Conservation (phyloP, 805 yeast genomes). For the Jamesozyma piceae region DNA sequence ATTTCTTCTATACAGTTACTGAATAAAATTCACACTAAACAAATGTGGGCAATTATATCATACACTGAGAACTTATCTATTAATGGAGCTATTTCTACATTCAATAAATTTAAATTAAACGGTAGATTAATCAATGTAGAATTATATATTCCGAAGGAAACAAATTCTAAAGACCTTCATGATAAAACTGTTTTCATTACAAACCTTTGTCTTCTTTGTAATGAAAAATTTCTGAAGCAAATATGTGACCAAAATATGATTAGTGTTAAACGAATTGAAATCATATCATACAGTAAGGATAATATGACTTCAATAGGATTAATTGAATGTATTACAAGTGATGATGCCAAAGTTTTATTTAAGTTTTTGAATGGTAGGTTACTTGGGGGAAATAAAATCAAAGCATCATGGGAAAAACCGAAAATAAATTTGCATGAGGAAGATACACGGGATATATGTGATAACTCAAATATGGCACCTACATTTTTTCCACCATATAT, state of each 20-base stretch:
- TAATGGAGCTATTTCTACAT: neutral
- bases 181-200: slow-evolving; percentile 12
- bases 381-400: slow-evolving; percentile 23
- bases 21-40: slow-evolving; percentile 13
- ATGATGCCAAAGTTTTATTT: slow-evolving; percentile 20
- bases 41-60: slow-evolving; percentile 32
- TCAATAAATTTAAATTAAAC: neutral
- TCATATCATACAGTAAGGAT: slow-evolving; percentile 11
- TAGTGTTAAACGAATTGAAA: slow-evolving; percentile 9
- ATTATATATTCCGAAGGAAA: neutral
- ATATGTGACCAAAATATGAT: slow-evolving; percentile 22
- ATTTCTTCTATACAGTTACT: slow-evolving; percentile 16
- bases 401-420: slow-evolving; percentile 16
- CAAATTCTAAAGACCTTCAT: neutral
- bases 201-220: slow-evolving; percentile 25
- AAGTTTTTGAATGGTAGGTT: slow-evolving; percentile 17
- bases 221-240: slow-evolving; percentile 19
- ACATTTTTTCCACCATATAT: neutral
- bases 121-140: neutral
- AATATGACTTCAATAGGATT: slow-evolving; percentile 18
- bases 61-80: neutral
- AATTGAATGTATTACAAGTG: slow-evolving; percentile 15
- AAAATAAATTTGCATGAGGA: neutral
- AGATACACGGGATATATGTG: too few relatives aligned
- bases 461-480: too few relatives aligned